Percentiles rank a stretch among this genome's conserved stretches.
phyloP scores from a whole-genome alignment of 78 protist species.

The Dictyostelium capitatum region DNA sequence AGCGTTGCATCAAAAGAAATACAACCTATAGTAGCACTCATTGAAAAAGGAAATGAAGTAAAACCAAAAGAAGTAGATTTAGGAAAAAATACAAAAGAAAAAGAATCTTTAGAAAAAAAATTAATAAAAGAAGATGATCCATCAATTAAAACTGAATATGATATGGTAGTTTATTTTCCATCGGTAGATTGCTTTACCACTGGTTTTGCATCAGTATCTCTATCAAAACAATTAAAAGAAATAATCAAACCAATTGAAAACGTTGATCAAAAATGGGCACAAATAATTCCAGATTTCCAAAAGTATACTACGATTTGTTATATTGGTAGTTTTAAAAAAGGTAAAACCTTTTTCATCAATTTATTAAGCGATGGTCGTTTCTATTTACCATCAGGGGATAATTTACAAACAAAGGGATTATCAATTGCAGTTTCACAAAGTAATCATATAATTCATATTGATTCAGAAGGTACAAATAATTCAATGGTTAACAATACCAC shows the following conservation, averaged over 20 bases:
- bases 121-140: too few species aligned
- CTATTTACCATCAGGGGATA: background rate
- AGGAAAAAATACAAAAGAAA: too few species aligned
- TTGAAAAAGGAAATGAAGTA: too few species aligned
- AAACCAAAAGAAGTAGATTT: too few species aligned
- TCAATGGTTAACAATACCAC: too few species aligned
- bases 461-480: background rate
- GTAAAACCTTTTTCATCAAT: background rate
- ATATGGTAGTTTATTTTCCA: background rate
- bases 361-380: background rate
- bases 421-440: background rate
- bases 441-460: background rate
- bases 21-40: too few species aligned
- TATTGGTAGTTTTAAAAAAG: background rate
- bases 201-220: background rate
- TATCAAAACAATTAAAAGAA: background rate
- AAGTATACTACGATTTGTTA: background rate
- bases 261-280: background rate
- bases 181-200: background rate
- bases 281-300: background rate
- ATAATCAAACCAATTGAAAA: too few species aligned
- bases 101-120: too few species aligned
- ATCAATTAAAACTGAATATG: too few species aligned
- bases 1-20: too few species aligned
- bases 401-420: background rate